Base-by-base conservation (phyloP, 2,329 filamentous ascomycete genomes). In the Simplicillium aogashimaense region DNA sequence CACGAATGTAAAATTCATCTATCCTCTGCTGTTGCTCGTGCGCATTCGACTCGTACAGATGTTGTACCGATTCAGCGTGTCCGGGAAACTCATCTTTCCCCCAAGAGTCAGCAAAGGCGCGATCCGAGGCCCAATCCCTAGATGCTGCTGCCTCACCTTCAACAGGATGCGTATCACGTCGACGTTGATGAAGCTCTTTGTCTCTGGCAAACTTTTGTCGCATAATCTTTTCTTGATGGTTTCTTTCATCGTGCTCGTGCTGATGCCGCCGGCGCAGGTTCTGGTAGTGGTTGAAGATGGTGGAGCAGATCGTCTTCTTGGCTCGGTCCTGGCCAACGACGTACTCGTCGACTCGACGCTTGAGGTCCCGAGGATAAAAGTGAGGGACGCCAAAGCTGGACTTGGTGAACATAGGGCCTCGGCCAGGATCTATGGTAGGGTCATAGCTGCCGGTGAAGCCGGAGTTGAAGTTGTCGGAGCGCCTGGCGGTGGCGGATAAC, bases 271-370 rank as follows among this genome's bases (percentile, higher is more conserved):
- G 75, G 17, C 89, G 81, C 44, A 95, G 76, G 36, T 86, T 78
- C 61, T 95, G 87, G 57, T 97, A 95, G 58, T 98, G 92, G 56
- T 97, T 95, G 66, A 94, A 95, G 20, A 98, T 85, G 7, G 90
- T 88, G 3, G 90, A 83, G 47, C 87, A 92, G 47, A 97, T 79
- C 12, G 89, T 86, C 61, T 94, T 94, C 70, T 98, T 92, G 13
- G 92, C 88, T 44, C 87, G 79, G 49, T 95, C 87, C 61, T 98
- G 92, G 32, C 90, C 92, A 4, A 98, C 90, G 2, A 98, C 90
- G 58, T 94, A 98, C 56, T 92, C 85, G 58, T 98, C 92, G 28
- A 97, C 78, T 53, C 92, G 84, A 54, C 86, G 80, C 68, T 97
- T 95, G 52, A 98, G 70, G 50, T 78, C 72, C 43, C 74, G 68